These are phyloP conservation scores for Pseudogymnoascus verrucosus DNA, from an alignment of 2,329 filamentous ascomycete genomes.

Conservation along the genomic window DNA sequence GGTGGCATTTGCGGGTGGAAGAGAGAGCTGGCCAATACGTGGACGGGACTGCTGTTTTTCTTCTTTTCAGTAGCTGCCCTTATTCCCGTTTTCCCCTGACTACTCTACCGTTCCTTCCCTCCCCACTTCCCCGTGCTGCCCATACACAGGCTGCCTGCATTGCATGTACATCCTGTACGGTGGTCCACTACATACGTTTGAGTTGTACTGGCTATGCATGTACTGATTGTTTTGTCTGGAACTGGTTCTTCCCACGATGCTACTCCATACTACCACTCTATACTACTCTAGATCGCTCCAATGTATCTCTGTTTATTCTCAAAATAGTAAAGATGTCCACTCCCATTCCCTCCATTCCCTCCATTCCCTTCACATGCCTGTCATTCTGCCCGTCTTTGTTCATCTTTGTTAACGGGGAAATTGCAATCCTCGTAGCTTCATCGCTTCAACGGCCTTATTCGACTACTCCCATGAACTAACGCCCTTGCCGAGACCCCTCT, in stretches of 20 bases:
- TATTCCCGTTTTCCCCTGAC: neutral
- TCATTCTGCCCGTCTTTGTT: neutral
- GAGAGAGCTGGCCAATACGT: neutral
- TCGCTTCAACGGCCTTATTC: neutral
- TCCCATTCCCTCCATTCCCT: no score
- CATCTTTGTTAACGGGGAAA: neutral
- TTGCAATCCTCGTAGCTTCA: constrained; percentile 5
- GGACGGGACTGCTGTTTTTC: neutral
- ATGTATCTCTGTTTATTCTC: neutral
- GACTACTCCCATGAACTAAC: neutral
- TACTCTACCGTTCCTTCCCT: no score
- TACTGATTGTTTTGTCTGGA: neutral
- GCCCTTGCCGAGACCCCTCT: neutral
- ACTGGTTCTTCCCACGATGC: neutral
- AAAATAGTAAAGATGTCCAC: constrained; percentile 2
- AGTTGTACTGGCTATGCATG: neutral
- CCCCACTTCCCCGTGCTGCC: neutral
- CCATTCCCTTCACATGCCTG: neutral
- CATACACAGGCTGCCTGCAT: neutral
- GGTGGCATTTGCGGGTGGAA: neutral
- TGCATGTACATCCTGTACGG: neutral
- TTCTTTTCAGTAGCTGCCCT: neutral
- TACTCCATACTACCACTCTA: neutral
- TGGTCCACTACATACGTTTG: neutral
- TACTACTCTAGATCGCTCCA: neutral